phyloP scores from a whole-genome alignment of 2,329 filamentous ascomycete species.

The Tolypocladium ophioglossoides region DNA sequence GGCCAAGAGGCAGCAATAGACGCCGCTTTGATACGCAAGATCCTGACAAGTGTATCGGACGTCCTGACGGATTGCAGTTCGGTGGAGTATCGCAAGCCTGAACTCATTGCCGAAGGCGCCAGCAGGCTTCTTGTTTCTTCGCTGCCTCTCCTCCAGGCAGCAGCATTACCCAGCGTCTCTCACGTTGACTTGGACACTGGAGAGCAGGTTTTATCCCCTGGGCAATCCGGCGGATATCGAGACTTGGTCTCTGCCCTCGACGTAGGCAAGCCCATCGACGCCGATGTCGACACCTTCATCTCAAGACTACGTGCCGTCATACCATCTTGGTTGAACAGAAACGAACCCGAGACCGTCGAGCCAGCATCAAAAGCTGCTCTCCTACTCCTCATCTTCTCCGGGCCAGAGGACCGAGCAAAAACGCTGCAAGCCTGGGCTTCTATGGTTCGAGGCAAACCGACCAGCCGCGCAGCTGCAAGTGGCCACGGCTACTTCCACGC shows the following conservation, averaged over 20 bases:
- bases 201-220: conserved; percentile 12
- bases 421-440: conserved; percentile 37
- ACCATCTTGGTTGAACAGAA: conserved; percentile 35
- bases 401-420: conserved; percentile 20
- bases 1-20: conserved; percentile 6
- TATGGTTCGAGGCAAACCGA: conserved; percentile 23
- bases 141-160: conserved; percentile 35
- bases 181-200: conserved; percentile 10
- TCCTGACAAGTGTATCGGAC: conserved; percentile 13
- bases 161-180: conserved; percentile 10
- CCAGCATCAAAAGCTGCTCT: conserved; percentile 41
- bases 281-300: conserved; percentile 11
- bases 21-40: conserved; percentile 16
- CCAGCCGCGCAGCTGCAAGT: conserved; percentile 22
- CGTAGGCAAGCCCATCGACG: not conserved
- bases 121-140: conserved; percentile 46
- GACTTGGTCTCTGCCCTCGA: conserved; percentile 12
- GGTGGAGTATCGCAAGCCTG: conserved; percentile 45
- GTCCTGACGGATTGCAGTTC: conserved; percentile 31
- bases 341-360: conserved; percentile 39
- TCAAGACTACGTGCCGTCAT: conserved; percentile 22
- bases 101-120: conserved; percentile 52
- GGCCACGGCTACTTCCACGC: conserved; percentile 43
- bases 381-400: conserved; percentile 35
- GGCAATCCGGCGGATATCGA: conserved; percentile 9